Base-by-base conservation (phyloP, 2,329 filamentous ascomycete genomes). In the Pseudocercospora ulei region DNA sequence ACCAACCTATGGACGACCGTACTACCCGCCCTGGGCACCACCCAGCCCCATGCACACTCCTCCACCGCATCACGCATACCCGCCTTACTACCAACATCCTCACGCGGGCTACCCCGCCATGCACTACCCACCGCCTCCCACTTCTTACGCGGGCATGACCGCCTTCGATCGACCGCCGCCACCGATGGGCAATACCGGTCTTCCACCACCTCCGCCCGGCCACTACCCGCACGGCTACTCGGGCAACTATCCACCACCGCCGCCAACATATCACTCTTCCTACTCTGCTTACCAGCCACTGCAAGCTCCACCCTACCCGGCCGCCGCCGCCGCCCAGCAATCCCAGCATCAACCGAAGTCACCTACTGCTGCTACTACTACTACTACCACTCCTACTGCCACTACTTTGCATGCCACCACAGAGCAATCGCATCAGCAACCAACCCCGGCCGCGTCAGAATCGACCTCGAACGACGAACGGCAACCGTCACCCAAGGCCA, bases 21-120 rank as follows among this genome's bases (percentile, higher is more conserved):
- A 62, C 56, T 36, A 63, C 29, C 38, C 33, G 5, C 47, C 43
- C 8, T 62, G 56, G 56, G 62, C 57, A 26, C 67, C 61, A 48
- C 66, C 61, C 37, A 65, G 47, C 54, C 63, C 50, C 47, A 67
- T 57, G 57, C 62, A 55, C 51, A 64, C 60, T 25, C 62, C 57
- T 9, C 57, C 56, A 37, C 59, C 55, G 35, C 52, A 58, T 35
- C 48, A 52, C 25, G 46, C 57, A 34, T 59, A 60, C 37, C 51
- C 50, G 25, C 57, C 56, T 7, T 60, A 61, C 47, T 59, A 58
- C 34, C 51, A 55, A 19, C 56, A 57, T 25, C 52, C 51, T 13
- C 55, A 49, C 9, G 41, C 30, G 20, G 30, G n/a, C 17, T 33
- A 31, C n/a, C 42, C 48, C 39, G 46, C 12, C 52, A 59, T 56